Conservation (phyloP, 169 alveolate species). For the Plasmodium reichenowi region DNA sequence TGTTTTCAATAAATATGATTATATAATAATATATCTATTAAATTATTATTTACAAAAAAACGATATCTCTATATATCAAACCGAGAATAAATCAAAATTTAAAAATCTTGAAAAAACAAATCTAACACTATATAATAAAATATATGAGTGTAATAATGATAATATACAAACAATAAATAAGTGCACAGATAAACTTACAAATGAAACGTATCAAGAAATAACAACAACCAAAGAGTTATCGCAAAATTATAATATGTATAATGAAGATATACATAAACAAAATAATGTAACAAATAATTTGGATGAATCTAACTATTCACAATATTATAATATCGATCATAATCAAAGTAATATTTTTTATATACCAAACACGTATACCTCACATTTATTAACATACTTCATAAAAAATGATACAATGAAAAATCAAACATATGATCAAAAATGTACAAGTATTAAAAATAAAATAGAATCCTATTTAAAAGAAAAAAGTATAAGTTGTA, state of each 20-base stretch:
- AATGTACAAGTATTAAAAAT: slow-evolving; percentile 37
- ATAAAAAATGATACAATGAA: slow-evolving; percentile 20
- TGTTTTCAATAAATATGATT: slow-evolving; percentile 54
- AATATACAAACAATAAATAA: background rate
- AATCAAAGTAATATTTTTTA: too few relatives aligned
- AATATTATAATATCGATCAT: slow-evolving; percentile 20
- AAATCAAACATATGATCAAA: slow-evolving; percentile 26
- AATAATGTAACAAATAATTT: slow-evolving; percentile 17
- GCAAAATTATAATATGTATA: background rate
- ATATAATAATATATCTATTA: slow-evolving; percentile 47
- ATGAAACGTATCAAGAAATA: background rate
- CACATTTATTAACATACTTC: slow-evolving; percentile 2
- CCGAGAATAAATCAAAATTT: background rate
- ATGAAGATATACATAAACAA: background rate
- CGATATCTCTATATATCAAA: background rate
- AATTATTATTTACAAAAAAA: background rate
- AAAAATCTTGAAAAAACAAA: background rate
- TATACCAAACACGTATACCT: background rate
- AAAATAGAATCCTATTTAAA: slow-evolving; percentile 33
- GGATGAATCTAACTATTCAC: slow-evolving; percentile 6
- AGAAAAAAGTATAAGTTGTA: slow-evolving; percentile 21
- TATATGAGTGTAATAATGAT: background rate
- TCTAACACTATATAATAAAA: background rate
- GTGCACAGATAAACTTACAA: background rate
- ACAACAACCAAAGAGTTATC: background rate